A percentile compares a stretch with the other conserved stretches of the same genome.
Conservation (phyloP, 2,329 filamentous ascomycete species). For the Beauveria caledonica region DNA sequence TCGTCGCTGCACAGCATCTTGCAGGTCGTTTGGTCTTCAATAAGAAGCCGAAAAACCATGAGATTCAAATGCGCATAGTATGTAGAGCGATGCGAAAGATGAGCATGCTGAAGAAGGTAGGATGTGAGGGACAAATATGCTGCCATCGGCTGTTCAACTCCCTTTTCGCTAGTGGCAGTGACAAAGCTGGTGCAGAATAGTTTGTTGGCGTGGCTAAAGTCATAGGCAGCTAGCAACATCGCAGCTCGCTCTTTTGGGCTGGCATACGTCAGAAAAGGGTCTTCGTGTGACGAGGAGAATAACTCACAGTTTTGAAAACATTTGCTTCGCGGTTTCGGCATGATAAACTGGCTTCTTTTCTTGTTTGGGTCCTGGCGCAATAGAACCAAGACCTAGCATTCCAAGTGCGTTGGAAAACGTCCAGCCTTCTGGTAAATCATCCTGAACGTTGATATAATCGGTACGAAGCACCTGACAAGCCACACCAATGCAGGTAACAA, state of each 20-base stretch:
- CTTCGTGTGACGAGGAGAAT: constrained; percentile 14
- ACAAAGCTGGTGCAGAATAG: constrained; percentile 84
- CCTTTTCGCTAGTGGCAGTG: constrained; percentile 53
- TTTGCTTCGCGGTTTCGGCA: constrained; percentile 70
- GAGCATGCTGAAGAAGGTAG: constrained; percentile 88
- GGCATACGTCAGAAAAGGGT: constrained; percentile 13
- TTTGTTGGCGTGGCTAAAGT: constrained; percentile 92
- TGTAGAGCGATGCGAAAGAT: constrained; percentile 69
- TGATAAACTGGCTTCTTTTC: constrained; percentile 53
- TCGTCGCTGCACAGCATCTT: constrained; percentile 80
- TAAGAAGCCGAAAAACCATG: constrained; percentile 74
- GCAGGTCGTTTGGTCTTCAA: constrained; percentile 75
- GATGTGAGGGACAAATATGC: constrained; percentile 82
- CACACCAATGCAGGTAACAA: constrained; percentile 66
- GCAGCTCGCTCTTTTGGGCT: constrained; percentile 76
- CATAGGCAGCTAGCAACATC: constrained; percentile 77
- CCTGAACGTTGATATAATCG: constrained; percentile 76
- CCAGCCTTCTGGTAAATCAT: constrained; percentile 89
- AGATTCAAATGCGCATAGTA: constrained; percentile 81
- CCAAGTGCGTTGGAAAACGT: constrained; percentile 69
- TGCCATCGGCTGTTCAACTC: constrained; percentile 65
- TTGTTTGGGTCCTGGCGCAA: constrained; percentile 61
- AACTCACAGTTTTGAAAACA: constrained; percentile 69
- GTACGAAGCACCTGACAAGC: constrained; percentile 61
- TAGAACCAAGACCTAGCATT: constrained; percentile 74